These are phyloP conservation scores for Microsporum ferrugineum DNA, from an alignment of 2,329 filamentous ascomycete species.

Conservation along the genomic window DNA sequence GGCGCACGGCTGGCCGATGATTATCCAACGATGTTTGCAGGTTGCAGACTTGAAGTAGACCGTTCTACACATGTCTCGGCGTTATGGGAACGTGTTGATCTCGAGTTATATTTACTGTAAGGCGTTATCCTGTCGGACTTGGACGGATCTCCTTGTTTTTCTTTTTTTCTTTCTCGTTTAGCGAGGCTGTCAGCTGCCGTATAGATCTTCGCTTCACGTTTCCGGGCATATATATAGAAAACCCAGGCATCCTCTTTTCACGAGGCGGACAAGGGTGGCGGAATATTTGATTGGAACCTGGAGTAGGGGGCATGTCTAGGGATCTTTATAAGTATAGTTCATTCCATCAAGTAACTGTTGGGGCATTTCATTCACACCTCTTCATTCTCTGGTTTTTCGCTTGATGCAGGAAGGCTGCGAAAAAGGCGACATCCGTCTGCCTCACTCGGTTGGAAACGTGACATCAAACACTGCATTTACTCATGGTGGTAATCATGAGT, in stretches of 20 bases:
- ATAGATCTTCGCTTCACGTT: not conserved
- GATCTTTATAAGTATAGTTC: not conserved
- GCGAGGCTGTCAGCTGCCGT: not conserved
- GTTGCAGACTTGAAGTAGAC: slow-evolving; percentile 35
- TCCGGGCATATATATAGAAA: not conserved
- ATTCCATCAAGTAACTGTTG: not conserved
- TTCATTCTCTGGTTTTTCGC: not conserved
- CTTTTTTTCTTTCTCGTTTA: not conserved
- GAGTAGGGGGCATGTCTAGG: not conserved
- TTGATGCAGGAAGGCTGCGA: not conserved
- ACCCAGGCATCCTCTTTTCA: not conserved
- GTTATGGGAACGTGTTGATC: not conserved
- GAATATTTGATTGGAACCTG: not conserved
- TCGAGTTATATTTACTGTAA: not conserved
- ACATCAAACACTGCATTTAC: not conserved
- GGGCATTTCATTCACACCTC: not conserved
- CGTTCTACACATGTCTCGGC: slow-evolving; percentile 36
- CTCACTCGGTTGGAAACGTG: not conserved
- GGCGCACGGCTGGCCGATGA: slow-evolving; percentile 36
- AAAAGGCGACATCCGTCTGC: not conserved
- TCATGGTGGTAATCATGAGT: not conserved
- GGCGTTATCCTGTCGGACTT: not conserved
- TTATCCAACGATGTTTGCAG: slow-evolving; percentile 41
- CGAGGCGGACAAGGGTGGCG: not conserved
- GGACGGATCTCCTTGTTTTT: not conserved